Conservation (phyloP, 2,329 filamentous ascomycete species). For the Trichoderma breve region DNA sequence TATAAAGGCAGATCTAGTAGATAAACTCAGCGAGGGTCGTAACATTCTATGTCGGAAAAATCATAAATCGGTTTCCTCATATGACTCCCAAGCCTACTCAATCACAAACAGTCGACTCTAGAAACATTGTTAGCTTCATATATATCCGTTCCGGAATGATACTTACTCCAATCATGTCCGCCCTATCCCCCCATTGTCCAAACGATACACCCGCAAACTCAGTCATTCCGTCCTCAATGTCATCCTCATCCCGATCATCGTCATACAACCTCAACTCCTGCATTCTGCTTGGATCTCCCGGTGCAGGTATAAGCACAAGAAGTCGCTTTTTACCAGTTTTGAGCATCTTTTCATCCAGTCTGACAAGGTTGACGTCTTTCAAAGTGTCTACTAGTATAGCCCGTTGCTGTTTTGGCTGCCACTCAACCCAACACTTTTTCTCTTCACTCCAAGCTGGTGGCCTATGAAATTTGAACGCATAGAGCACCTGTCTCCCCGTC, state of each 20-base stretch:
- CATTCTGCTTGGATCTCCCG: not conserved
- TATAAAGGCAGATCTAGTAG: not conserved
- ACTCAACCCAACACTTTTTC: slow-evolving; percentile 5
- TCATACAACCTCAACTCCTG: not conserved
- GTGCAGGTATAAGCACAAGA: not conserved
- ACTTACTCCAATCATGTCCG: not conserved
- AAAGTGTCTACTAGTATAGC: not conserved
- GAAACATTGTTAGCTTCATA: not conserved
- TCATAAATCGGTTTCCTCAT: not conserved
- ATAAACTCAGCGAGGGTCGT: not conserved
- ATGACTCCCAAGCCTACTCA: not conserved
- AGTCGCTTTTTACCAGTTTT: not conserved
- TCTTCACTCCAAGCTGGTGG: not conserved
- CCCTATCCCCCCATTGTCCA: not conserved
- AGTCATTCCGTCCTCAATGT: slow-evolving; percentile 4
- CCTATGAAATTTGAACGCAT: not conserved
- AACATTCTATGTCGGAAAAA: not conserved
- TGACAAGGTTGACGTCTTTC: not conserved
- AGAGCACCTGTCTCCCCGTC: not conserved
- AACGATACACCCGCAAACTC: slow-evolving; percentile 8
- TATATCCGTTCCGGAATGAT: accelerated
- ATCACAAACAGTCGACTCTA: not conserved
- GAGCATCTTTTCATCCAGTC: not conserved
- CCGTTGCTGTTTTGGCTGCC: not conserved
- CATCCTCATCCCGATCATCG: not conserved